phyloP scores from a whole-genome alignment of 352 stramenopile species.

The Saprolegnia parasitica region DNA sequence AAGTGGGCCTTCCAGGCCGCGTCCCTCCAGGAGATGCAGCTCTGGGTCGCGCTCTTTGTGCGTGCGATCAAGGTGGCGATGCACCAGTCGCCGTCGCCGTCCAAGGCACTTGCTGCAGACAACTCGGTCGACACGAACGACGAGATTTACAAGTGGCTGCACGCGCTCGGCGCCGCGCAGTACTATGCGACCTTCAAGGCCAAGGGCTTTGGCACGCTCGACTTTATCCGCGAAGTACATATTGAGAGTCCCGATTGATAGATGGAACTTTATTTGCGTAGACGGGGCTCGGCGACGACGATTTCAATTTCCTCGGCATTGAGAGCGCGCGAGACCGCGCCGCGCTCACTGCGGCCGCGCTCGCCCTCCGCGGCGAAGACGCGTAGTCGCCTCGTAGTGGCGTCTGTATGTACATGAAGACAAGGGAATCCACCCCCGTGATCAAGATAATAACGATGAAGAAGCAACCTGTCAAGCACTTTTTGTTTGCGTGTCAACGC shows the following conservation, averaged over 20 bases:
- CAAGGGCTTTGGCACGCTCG: conserved; percentile 71
- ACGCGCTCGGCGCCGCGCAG: conserved; percentile 49
- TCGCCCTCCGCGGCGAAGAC: conserved; percentile 27
- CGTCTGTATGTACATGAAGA: not conserved
- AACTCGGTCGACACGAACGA: conserved; percentile 39
- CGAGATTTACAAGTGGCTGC: conserved; percentile 74
- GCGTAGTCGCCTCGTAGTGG: not conserved
- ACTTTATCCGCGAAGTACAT: conserved; percentile 80
- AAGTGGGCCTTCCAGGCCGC: conserved; percentile 26
- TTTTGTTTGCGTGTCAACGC: not conserved
- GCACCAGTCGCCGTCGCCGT: not conserved
- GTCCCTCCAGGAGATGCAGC: conserved; percentile 20
- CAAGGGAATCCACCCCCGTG: not conserved
- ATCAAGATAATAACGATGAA: not conserved
- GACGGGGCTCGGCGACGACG: conserved; percentile 81
- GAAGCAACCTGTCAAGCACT: not conserved
- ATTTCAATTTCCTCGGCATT: conserved; percentile 82
- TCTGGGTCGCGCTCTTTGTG: conserved; percentile 20
- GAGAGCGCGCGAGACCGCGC: conserved; percentile 38
- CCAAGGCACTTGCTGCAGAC: not conserved
- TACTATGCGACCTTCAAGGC: conserved; percentile 63
- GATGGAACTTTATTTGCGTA: conserved; percentile 28
- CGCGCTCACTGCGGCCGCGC: conserved; percentile 4
- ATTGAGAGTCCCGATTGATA: not conserved
- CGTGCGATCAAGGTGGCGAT: conserved; percentile 17